A percentile compares a stretch with the other conserved stretches of the same genome.
phyloP scores from a whole-genome alignment of 1,284 basidiomycete species.

The Apiotrichum gracile region DNA sequence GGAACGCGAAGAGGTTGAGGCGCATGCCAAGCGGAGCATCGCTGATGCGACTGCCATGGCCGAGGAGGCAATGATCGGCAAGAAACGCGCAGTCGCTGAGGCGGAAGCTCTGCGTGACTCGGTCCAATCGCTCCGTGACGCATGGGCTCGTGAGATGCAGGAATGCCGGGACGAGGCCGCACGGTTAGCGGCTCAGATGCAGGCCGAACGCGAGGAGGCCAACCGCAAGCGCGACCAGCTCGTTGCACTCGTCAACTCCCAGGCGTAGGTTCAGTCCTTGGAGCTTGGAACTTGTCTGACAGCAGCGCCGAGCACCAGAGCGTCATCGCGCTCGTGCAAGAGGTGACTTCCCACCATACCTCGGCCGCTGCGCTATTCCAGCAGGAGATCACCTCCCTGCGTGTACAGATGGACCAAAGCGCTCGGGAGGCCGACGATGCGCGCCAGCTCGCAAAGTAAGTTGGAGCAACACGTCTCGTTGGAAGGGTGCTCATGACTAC shows the following conservation, averaged over 20 bases:
- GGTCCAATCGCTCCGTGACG: conserved; percentile 36
- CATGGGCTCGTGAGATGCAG: conserved; percentile 40
- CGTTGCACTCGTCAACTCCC: conserved; percentile 31
- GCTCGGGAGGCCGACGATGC: conserved; percentile 22
- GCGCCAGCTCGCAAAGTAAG: conserved; percentile 28
- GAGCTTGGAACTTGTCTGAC: background rate
- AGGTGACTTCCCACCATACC: conserved; percentile 3
- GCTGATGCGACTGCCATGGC: conserved; percentile 34
- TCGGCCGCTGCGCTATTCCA: conserved; percentile 14
- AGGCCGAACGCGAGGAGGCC: conserved; percentile 31
- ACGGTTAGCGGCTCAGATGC: conserved; percentile 21
- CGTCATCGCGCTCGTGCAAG: conserved; percentile 23
- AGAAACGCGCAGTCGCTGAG: conserved; percentile 42
- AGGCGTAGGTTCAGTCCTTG: conserved; percentile 23
- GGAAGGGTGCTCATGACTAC: too few relatives aligned
- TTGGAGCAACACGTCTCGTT: too few relatives aligned
- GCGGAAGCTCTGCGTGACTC: conserved; percentile 31
- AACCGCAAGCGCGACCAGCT: conserved; percentile 28
- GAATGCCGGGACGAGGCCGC: conserved; percentile 30
- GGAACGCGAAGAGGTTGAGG: conserved; percentile 37
- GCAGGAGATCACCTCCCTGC: conserved; percentile 15
- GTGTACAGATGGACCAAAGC: conserved; percentile 23
- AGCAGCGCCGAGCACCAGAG: conserved; percentile 27
- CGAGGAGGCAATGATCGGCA: conserved; percentile 23
- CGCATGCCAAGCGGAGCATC: conserved; percentile 32